Percentiles rank a stretch among this genome's conserved stretches.
Conservation (phyloP, 148 eudicot species). For the Camellia lanceoleosa region DNA sequence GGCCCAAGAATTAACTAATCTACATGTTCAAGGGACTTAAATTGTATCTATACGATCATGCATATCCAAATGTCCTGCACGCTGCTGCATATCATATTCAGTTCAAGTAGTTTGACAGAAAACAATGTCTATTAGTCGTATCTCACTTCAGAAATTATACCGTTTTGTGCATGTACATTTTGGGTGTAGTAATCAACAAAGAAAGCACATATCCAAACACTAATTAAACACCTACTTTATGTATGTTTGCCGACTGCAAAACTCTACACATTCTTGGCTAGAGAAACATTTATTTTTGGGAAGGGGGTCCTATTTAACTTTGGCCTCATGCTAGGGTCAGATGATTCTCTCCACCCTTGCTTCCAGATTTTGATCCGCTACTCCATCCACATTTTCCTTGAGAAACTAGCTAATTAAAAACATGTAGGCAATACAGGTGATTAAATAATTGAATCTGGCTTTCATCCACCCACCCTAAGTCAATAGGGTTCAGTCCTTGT, state of each 20-base stretch:
- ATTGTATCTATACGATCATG: background rate
- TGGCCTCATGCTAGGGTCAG: too few relatives aligned
- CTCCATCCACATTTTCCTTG: too few relatives aligned
- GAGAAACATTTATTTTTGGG: too few relatives aligned
- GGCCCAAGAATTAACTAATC: background rate
- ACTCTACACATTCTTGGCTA: background rate
- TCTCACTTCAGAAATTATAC: background rate
- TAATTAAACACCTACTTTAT: background rate
- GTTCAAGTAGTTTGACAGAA: slow-evolving; percentile 4
- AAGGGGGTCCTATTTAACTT: too few relatives aligned
- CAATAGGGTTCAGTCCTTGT: too few relatives aligned
- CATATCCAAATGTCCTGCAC: background rate
- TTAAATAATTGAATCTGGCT: too few relatives aligned
- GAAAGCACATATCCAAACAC: background rate
- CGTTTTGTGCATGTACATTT: background rate
- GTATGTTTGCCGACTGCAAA: background rate
- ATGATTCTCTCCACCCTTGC: too few relatives aligned
- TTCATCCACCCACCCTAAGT: too few relatives aligned
- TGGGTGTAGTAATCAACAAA: slow-evolving; percentile 1
- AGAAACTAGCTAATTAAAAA: too few relatives aligned
- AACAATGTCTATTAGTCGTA: background rate
- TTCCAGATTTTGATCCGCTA: too few relatives aligned
- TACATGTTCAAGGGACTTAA: background rate
- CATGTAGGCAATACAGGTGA: too few relatives aligned
- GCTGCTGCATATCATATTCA: background rate